These are phyloP conservation scores for Pseudopithomyces maydicus DNA, from an alignment of 2,329 filamentous ascomycete genomes.

Conservation along the genomic window DNA sequence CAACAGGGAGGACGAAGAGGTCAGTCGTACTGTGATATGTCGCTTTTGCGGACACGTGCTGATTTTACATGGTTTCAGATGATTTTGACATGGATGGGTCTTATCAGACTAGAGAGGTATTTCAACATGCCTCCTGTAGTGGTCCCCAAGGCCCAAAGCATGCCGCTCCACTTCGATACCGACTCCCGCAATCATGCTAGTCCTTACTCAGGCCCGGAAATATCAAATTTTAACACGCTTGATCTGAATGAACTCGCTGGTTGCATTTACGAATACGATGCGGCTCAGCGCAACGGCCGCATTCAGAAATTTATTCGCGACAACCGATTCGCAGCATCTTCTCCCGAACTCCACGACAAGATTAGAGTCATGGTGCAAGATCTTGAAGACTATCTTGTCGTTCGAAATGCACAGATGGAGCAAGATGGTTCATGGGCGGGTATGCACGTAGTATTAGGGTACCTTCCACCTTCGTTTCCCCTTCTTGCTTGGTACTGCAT, in stretches of 20 bases:
- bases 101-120: conserved; percentile 8
- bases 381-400: conserved; percentile 2
- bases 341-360: background rate
- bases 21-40: conserved; percentile 12
- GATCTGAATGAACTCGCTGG: background rate
- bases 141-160: conserved; percentile 12
- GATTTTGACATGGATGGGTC: conserved; percentile 4
- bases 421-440: conserved; percentile 5
- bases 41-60: conserved; percentile 12
- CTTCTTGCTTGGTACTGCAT: background rate
- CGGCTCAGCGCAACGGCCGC: conserved; percentile 11
- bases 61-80: background rate
- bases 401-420: conserved; percentile 3
- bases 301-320: conserved; percentile 18
- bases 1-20: conserved; percentile 12
- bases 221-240: conserved; percentile 7
- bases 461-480: background rate
- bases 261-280: conserved; percentile 14
- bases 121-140: conserved; percentile 20
- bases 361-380: background rate
- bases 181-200: background rate
- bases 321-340: conserved; percentile 3
- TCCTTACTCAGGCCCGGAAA: background rate
- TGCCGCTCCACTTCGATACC: conserved; percentile 7
- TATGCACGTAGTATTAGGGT: conserved; percentile 11